Conservation (phyloP, 2,329 filamentous ascomycete species). For the Penicillium sp. region DNA sequence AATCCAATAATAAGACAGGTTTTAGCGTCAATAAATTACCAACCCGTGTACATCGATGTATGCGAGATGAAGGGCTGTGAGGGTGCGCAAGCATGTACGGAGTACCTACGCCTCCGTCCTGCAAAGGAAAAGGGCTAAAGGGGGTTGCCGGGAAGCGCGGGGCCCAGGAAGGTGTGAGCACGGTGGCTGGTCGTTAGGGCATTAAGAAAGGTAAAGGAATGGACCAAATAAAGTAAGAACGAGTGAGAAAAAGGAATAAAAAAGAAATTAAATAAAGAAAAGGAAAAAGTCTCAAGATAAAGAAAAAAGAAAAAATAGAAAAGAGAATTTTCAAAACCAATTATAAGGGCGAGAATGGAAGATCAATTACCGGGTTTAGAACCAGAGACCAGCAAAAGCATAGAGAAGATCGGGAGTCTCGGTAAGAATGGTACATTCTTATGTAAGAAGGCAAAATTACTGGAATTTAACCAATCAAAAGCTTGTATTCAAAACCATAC, state of each 20-base stretch:
- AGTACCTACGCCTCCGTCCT: conserved; percentile 22
- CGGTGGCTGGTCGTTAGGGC: conserved; percentile 32
- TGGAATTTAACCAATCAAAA: not conserved
- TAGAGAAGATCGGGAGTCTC: conserved; percentile 14
- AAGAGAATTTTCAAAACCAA: not conserved
- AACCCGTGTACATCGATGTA: conserved; percentile 3
- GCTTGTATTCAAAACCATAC: not conserved
- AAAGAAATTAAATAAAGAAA: not conserved
- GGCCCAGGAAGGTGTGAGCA: conserved; percentile 25
- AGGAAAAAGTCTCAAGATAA: not conserved
- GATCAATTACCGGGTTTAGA: conserved; percentile 21
- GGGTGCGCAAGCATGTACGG: conserved; percentile 18
- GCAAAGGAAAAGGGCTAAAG: conserved; percentile 23
- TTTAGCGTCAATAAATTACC: conserved; percentile 21
- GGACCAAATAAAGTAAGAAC: conserved; percentile 17
- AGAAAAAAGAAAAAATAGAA: not conserved
- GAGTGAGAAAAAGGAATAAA: not conserved
- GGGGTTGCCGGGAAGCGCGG: conserved; percentile 14
- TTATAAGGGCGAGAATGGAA: conserved; percentile 2
- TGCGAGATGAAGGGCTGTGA: conserved; percentile 11
- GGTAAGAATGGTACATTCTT: conserved; percentile 21
- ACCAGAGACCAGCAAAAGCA: not conserved
- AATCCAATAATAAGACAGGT: conserved; percentile 36
- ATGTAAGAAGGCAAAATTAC: conserved; percentile 13
- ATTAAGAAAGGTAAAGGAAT: conserved; percentile 31